Base-by-base conservation (phyloP, 179 eudicot species). In the Beta macrorhiza region DNA sequence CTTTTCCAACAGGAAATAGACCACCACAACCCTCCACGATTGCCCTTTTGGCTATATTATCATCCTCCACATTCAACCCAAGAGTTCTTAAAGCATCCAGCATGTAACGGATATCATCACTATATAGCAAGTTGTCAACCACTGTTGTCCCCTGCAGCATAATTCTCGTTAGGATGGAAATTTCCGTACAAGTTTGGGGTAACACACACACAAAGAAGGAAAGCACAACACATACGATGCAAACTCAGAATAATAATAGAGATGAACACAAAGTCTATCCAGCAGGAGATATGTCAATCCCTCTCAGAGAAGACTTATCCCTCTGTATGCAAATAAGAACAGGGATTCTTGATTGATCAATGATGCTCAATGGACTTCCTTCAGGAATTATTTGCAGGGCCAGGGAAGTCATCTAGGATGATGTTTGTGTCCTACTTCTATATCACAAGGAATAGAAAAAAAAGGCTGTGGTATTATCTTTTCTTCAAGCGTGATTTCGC, bases 51-150 rank as follows among this genome's bases (percentile, higher is more conserved):
- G 84, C 87, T 75, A 59, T 87, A 63, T 78, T 84, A 81, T 94
- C 92, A 77, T 93, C 97, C 81, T 94, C 97, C 56, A 96, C 99
- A 63, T 76, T 82, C 58, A 96, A 87, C 72, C 99, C 99, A 78
- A 96, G 97, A 49, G 99, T 92, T 88, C 90, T 90, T 84, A 96
- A 83, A 85, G 99, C 99, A 79, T 91, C 99, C 79, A 96, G 93
- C 99, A 96, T 96, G 86, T 92, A 96, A 84, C 90, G 97, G 53
- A 96, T 85, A 81, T 96, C 99, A 78, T 94, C 99, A 91, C 98
- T 96, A 86, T 87, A 88, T 81, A 96, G 88, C 87, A 96, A 87
- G 89, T 96, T 96, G 87, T 96, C 98, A 59, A 96, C 89, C 80
- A 92, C 88, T 76, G 99, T 94, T 67, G 97, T 91, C 47, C 98